Base-by-base conservation (phyloP, 371 early-diverging fungal species). In the Mortierella sp. region DNA sequence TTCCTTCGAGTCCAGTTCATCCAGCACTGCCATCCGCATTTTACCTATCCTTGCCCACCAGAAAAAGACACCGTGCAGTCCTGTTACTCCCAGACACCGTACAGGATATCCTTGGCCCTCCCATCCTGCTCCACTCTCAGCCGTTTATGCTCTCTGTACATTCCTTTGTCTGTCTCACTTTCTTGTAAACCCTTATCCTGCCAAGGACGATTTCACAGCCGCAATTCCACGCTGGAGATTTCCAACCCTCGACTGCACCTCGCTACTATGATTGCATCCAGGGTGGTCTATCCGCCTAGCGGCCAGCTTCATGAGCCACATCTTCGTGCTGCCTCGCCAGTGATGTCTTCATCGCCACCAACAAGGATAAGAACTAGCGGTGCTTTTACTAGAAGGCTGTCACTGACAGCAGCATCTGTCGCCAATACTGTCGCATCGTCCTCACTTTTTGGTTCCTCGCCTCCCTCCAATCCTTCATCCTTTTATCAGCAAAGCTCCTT, bases 341-440 rank as follows among this genome's bases (percentile, higher is more conserved):
- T 39, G 28, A 48, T 72, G 50, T 55, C 64, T 2, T 54, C 73
- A 19, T 58, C 73, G 14, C 68, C 73, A 9, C 62, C 73, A n/a
- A 67, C 67, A 34, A 72, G 73, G 51, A 73, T 73, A 57, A 55
- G 73, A 30, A 55, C 73, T 15, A 73, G 73, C 39, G 56, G 73
- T 19, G 41, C 58, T 37, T 64, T 76, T 23, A 51, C 60, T 7
- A 55, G 76, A n/a, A 42, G 76, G 30, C 70, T 76, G 11, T 76
- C 76, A 0, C 64, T 76, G 32, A 76, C 76, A 11, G 76, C 76
- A n/a, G 64, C 70, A 1, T 76, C 76, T 14, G 76, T 76, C 12
- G 76, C 65, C 53, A 64, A 60, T 32, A 54, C 75, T 8, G 68
- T 73, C 46, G 52, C 70, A 5, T 76, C 76, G 0, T 69, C 76